Percentiles rank a stretch among this genome's conserved stretches.
Conservation (phyloP, 371 early-diverging fungal species). For the Basidiobolus heterosporus region DNA sequence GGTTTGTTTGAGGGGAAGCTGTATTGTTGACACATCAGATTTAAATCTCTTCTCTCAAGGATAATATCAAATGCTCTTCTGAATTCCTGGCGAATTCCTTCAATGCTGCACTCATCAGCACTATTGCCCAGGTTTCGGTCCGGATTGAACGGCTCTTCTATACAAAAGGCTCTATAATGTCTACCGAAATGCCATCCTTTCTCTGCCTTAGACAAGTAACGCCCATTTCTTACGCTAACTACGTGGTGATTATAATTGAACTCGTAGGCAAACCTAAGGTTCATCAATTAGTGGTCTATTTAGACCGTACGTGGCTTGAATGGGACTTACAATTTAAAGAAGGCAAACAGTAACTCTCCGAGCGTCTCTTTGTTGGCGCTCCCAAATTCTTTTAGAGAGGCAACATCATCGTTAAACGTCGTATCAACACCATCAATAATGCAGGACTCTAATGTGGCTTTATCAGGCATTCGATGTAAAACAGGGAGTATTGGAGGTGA, state of each 20-base stretch:
- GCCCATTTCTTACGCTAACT: slow-evolving; percentile 59
- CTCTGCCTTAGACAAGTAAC: slow-evolving; percentile 45
- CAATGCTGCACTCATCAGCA: slow-evolving; percentile 57
- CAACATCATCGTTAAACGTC: neutral
- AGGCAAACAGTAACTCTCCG: slow-evolving; percentile 63
- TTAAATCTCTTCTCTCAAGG: slow-evolving; percentile 18
- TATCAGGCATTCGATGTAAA: slow-evolving; percentile 39
- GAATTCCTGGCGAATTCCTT: slow-evolving; percentile 61
- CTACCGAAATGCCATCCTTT: slow-evolving; percentile 62
- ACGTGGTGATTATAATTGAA: slow-evolving; percentile 66
- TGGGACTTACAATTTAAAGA: slow-evolving; percentile 44
- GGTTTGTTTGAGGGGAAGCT: too few species aligned
- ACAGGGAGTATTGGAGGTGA: slow-evolving; percentile 74
- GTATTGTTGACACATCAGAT: slow-evolving; percentile 20
- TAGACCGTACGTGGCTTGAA: too few species aligned
- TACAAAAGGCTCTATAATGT: slow-evolving; percentile 49
- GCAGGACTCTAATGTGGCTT: slow-evolving; percentile 5
- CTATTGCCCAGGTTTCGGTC: slow-evolving; percentile 76
- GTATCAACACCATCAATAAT: slow-evolving; percentile 11
- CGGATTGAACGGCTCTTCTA: slow-evolving; percentile 81
- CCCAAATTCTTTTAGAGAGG: slow-evolving; percentile 40
- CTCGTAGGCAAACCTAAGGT: slow-evolving; percentile 33
- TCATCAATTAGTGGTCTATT: slow-evolving; percentile 4
- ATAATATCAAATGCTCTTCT: slow-evolving; percentile 47
- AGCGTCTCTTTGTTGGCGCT: slow-evolving; percentile 37